Evolutionary conservation across 1,139 yeast species (phyloP).

Genomic region (Saccharomyces hybrid): DNA sequence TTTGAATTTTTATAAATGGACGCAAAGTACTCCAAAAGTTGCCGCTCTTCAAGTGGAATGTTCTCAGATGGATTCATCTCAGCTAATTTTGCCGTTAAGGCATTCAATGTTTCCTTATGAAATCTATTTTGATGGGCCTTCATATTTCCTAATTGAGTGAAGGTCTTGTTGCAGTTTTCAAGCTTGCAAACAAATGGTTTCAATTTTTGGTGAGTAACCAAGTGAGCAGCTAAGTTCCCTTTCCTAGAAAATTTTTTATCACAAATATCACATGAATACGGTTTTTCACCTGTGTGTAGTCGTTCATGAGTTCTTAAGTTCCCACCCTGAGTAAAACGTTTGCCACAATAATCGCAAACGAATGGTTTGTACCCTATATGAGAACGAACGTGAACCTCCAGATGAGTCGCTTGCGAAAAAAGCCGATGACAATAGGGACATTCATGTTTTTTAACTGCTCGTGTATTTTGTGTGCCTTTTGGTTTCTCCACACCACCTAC

Average conservation of each 20-base stretch:
- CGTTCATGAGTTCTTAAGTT: conserved; percentile 82
- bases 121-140: conserved; percentile 91
- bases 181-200: conserved; percentile 76
- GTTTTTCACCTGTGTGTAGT: conserved; percentile 87
- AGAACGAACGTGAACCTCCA: conserved; percentile 71
- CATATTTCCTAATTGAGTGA: conserved; percentile 86
- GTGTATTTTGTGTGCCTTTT: conserved; percentile 31
- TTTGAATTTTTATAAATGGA: conserved; percentile 79
- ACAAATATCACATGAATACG: conserved; percentile 73
- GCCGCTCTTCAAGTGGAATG: conserved; percentile 58
- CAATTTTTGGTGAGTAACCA: conserved; percentile 68
- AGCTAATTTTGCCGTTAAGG: conserved; percentile 54
- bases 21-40: conserved; percentile 67
- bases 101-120: conserved; percentile 63
- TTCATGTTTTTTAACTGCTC: conserved; percentile 47
- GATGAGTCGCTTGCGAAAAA: conserved; percentile 68
- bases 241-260: conserved; percentile 73
- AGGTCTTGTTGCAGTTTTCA: conserved; percentile 75
- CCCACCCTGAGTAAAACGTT: conserved; percentile 86
- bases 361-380: conserved; percentile 77
- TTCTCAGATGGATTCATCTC: conserved; percentile 40
- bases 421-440: conserved; percentile 65
- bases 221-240: conserved; percentile 85
- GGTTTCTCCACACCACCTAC: conserved; percentile 82
- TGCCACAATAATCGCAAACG: conserved; percentile 70